Evolutionary conservation across 768 basidiomycete species (phyloP).

Genomic region (Termitomyces sp.): DNA sequence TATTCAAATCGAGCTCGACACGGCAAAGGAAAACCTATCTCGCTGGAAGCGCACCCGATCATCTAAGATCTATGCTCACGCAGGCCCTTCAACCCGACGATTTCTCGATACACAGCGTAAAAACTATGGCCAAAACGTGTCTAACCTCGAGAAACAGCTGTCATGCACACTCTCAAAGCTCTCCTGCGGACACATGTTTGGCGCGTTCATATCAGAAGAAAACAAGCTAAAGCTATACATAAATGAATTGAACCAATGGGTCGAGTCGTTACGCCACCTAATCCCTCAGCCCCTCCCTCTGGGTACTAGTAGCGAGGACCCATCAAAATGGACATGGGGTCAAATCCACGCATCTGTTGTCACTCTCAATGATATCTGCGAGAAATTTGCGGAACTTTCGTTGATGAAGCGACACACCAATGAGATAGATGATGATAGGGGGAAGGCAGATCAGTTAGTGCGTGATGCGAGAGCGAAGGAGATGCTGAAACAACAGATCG

Average conservation of each 20-base stretch:
- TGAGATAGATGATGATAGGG: background rate
- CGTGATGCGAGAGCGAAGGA: background rate
- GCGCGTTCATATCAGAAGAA: background rate
- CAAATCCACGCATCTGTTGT: slow-evolving; percentile 3
- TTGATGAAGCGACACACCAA: background rate
- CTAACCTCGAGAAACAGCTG: background rate
- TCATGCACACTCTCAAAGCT: background rate
- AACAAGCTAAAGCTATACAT: background rate
- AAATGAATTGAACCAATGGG: slow-evolving; percentile 5
- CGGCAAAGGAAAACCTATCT: background rate
- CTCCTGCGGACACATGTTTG: background rate
- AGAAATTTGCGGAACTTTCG: background rate
- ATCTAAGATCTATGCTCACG: slow-evolving; percentile 1
- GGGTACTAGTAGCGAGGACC: background rate
- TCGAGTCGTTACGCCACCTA: background rate
- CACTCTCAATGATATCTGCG: background rate
- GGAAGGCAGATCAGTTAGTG: background rate
- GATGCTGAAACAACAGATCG: background rate
- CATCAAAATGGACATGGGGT: slow-evolving; percentile 5
- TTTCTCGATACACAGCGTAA: slow-evolving; percentile 1
- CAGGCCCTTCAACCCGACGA: background rate
- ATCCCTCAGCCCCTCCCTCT: background rate
- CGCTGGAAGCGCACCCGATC: slow-evolving; percentile 7
- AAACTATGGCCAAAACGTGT: background rate
- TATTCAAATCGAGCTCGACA: slow-evolving; percentile 8